Evolutionary conservation across 2,329 filamentous ascomycete genomes (phyloP), one percentile per base, ranked within the genome.

Genomic region (Curvularia sp.): DNA sequence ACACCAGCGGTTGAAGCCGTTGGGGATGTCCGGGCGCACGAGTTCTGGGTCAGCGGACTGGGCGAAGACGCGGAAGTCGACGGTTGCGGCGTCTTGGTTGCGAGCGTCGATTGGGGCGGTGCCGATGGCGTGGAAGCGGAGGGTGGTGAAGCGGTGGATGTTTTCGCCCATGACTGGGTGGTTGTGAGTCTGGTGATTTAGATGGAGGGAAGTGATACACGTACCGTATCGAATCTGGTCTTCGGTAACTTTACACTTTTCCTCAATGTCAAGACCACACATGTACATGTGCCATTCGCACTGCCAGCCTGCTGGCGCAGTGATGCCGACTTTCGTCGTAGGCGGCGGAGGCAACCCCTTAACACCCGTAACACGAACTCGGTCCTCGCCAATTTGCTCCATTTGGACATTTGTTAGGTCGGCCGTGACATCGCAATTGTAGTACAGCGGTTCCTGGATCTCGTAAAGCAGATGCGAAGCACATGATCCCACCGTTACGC

Each of bases 381-480:
- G 75, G 61, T 86, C 81, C 35, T 75, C 72, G 0, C 78, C 79
- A 2, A 83, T 57, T 53, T 87, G 80, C 48, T 65, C 60, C 60
- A 62, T 68, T 15, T 65, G 59, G 50, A 65, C 62, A 9, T 49
- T 22, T 0, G 50, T 57, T 18, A 62, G 83, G 51, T 68, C 56
- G 7, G 62, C 59, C 12, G 57, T 58, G 12, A 63, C 61, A 48
- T 68, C 80, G 2, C 80, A 83, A 70, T 86, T 85, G 76, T 81
- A 84, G 69, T 87, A 60, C 62, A 78, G 55, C 3, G 65, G 64
- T n/a, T 66, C 66, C 44, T 71, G 68, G 5, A 71, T 69, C 57
- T 70, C 66, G 43, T 79, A 86, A 1, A 86, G 64, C 2, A 85
- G 73, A 59, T 86, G 84, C 3, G 80, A 81, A 1, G 78, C 77